These are phyloP conservation scores for Mallotus nudiflorus DNA, from an alignment of 345 rosid species.

Conservation along the genomic window DNA sequence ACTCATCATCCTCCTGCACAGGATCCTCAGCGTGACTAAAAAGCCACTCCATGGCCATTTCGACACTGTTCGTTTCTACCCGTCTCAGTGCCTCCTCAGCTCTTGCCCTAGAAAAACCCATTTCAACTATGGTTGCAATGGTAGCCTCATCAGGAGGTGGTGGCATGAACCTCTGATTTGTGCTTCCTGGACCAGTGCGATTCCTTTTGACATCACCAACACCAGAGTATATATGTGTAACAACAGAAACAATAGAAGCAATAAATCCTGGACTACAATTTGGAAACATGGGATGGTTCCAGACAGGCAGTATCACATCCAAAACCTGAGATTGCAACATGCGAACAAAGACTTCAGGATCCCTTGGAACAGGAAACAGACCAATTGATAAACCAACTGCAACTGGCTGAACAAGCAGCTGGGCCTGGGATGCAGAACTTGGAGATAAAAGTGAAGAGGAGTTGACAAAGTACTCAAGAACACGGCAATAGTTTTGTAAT, in stretches of 20 bases:
- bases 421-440: slow-evolving; percentile 75
- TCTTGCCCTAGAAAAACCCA: slow-evolving; percentile 98
- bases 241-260: slow-evolving; percentile 70
- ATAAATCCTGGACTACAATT: slow-evolving; percentile 72
- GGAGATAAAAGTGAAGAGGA: slow-evolving; percentile 66
- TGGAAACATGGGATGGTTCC: slow-evolving; percentile 86
- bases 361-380: slow-evolving; percentile 87
- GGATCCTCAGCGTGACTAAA: slow-evolving; percentile 83
- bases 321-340: slow-evolving; percentile 91
- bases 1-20: slow-evolving; percentile 97
- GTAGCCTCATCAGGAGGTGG: slow-evolving; percentile 91
- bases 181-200: slow-evolving; percentile 63
- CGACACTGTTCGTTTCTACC: slow-evolving; percentile 94
- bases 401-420: slow-evolving; percentile 86
- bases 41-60: slow-evolving; percentile 97
- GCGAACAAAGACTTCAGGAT: slow-evolving; percentile 81
- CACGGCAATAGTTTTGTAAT: slow-evolving; percentile 73
- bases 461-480: slow-evolving; percentile 84
- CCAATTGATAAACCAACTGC: slow-evolving; percentile 88
- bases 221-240: slow-evolving; percentile 82
- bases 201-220: slow-evolving; percentile 80
- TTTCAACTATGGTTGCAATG: slow-evolving; percentile 84
- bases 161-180: slow-evolving; percentile 70
- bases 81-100: slow-evolving; percentile 92
- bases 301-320: slow-evolving; percentile 80